Evolutionary conservation across 345 rosid genomes (phyloP).

Genomic region (Isatis tinctoria): DNA sequence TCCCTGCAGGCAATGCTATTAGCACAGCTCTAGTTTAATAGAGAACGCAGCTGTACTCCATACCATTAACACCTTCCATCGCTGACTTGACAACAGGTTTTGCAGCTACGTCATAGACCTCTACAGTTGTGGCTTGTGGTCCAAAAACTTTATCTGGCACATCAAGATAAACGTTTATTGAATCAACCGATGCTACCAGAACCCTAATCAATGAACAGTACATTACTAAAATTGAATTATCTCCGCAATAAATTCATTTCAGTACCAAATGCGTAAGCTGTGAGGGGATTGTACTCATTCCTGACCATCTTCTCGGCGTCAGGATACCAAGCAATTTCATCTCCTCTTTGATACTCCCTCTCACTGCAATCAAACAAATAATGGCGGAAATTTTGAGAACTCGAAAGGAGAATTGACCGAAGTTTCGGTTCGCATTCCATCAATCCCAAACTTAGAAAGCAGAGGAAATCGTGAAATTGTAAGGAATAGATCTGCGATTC

Average conservation of each 20-base stretch:
- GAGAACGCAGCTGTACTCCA: slow-evolving; percentile 3
- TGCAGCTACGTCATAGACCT: slow-evolving; percentile 91
- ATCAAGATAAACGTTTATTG: not conserved
- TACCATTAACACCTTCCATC: slow-evolving; percentile 99
- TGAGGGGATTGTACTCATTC: slow-evolving; percentile 78
- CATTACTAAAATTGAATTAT: not conserved
- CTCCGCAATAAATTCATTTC: not conserved
- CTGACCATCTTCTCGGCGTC: slow-evolving; percentile 89
- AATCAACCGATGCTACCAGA: not conserved
- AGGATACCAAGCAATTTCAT: slow-evolving; percentile 92
- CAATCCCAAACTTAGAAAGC: not conserved
- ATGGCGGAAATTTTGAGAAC: not conserved
- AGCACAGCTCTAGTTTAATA: not conserved
- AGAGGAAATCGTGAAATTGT: slow-evolving; percentile 3
- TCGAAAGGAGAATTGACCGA: not conserved
- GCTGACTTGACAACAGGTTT: slow-evolving; percentile 96
- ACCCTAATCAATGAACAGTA: slow-evolving; percentile 1
- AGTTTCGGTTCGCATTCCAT: not conserved
- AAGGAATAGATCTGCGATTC: slow-evolving; percentile 44
- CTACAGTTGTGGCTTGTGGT: slow-evolving; percentile 66
- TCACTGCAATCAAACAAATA: slow-evolving; percentile 47
- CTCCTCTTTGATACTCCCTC: slow-evolving; percentile 91
- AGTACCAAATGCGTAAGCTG: slow-evolving; percentile 91
- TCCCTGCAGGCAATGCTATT: not conserved
- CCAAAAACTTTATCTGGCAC: slow-evolving; percentile 86